These are phyloP conservation scores for Trichophyton benhamiae DNA, from an alignment of 2,329 filamentous ascomycete genomes.

Conservation along the genomic window DNA sequence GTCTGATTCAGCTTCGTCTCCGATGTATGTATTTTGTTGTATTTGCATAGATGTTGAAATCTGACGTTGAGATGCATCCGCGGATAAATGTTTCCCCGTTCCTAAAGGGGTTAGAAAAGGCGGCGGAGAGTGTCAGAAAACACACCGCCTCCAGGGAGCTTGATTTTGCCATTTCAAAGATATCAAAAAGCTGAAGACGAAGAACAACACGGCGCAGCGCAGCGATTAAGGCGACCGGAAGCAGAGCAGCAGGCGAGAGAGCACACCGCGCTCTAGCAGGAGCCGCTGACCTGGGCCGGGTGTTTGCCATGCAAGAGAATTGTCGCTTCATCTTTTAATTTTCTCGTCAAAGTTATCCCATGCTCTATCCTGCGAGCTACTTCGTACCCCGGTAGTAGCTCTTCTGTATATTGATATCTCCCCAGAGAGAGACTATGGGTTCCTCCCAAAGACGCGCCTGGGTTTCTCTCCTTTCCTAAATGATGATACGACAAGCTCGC, in stretches of 20 bases:
- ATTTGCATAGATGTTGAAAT: background rate
- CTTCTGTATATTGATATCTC: background rate
- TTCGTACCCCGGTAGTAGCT: background rate
- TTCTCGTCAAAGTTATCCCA: background rate
- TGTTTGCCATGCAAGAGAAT: background rate
- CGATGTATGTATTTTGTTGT: background rate
- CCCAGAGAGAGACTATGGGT: background rate
- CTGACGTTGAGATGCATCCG: background rate
- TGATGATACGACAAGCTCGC: background rate
- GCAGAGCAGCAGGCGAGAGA: background rate
- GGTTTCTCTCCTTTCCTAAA: background rate
- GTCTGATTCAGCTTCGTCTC: background rate
- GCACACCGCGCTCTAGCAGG: background rate
- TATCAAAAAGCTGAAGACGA: background rate
- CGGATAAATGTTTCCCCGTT: background rate
- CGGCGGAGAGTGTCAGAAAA: background rate
- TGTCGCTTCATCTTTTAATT: background rate
- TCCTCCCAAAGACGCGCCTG: background rate
- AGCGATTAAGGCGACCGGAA: background rate
- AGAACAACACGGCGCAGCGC: background rate
- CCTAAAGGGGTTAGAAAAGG: background rate
- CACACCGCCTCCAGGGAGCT: slow-evolving; percentile 2
- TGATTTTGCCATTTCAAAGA: background rate
- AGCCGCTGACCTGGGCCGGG: background rate
- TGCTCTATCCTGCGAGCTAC: background rate